These are phyloP conservation scores for Inosperma sp. DNA, from an alignment of 768 basidiomycete species.

Conservation along the genomic window DNA sequence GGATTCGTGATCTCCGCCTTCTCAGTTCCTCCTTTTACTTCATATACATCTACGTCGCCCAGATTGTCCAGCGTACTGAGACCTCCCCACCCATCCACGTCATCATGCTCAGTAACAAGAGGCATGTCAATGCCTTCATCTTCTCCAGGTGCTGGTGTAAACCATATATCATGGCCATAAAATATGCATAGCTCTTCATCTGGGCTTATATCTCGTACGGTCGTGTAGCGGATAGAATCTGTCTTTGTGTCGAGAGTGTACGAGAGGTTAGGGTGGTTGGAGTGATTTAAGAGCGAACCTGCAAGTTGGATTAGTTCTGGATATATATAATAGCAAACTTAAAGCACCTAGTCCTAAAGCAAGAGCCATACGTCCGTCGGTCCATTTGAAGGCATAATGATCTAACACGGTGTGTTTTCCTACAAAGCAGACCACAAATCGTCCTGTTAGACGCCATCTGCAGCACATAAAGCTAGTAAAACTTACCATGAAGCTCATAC, in stretches of 20 bases:
- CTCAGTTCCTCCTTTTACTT: slow-evolving; percentile 21
- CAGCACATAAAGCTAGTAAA: not conserved
- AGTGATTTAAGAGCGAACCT: slow-evolving; percentile 86
- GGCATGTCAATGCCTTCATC: no score
- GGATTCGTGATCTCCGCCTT: slow-evolving; percentile 20
- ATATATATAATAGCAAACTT: not conserved
- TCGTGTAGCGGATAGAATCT: slow-evolving; percentile 61
- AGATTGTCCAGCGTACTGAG: slow-evolving; percentile 13
- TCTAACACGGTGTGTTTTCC: slow-evolving; percentile 59
- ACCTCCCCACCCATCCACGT: no score
- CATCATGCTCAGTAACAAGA: no score
- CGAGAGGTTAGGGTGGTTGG: slow-evolving; percentile 62
- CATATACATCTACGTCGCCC: slow-evolving; percentile 43
- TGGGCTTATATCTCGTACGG: slow-evolving; percentile 45
- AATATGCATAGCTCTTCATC: slow-evolving; percentile 80
- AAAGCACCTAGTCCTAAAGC: slow-evolving; percentile 68
- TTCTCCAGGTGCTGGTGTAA: no score
- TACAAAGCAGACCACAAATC: no score
- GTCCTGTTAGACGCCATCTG: not conserved
- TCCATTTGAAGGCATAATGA: slow-evolving; percentile 75
- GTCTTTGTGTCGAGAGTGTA: slow-evolving; percentile 49
- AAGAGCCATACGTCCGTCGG: slow-evolving; percentile 69
- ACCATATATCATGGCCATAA: slow-evolving; percentile 68
- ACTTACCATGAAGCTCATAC: slow-evolving; percentile 56
- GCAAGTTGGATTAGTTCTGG: not conserved